phyloP scores from a whole-genome alignment of 441 rosid genomes.

The Erodium trifolium region DNA sequence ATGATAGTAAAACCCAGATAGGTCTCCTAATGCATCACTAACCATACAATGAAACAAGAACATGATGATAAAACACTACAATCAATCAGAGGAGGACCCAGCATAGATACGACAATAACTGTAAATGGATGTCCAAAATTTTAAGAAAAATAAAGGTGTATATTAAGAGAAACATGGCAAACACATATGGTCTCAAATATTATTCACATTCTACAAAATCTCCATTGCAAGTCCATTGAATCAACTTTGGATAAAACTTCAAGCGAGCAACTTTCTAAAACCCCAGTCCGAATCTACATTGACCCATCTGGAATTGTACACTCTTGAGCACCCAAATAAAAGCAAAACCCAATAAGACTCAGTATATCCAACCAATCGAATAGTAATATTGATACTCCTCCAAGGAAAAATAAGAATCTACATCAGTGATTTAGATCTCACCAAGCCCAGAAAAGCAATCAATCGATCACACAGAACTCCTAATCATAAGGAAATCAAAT shows the following conservation, averaged over 20 bases:
- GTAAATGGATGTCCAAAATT: neutral
- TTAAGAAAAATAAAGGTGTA: neutral
- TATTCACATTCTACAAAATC: neutral
- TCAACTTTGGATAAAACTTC: neutral
- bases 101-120: neutral
- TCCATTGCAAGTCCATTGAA: neutral
- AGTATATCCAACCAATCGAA: neutral
- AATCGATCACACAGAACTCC: neutral
- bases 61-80: too few species aligned
- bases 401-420: neutral
- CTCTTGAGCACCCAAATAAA: neutral
- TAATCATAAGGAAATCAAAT: neutral
- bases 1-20: too few species aligned
- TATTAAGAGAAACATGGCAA: neutral
- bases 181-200: neutral
- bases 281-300: neutral
- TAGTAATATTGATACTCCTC: neutral
- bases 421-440: neutral
- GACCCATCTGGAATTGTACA: neutral
- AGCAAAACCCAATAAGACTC: neutral
- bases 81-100: too few species aligned
- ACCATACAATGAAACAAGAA: too few species aligned
- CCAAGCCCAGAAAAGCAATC: conserved; percentile 1
- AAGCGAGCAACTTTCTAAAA: neutral
- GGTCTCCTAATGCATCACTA: too few species aligned